These are phyloP conservation scores for Talaromyces sp. DNA, from an alignment of 2,329 filamentous ascomycete genomes.

Conservation along the genomic window DNA sequence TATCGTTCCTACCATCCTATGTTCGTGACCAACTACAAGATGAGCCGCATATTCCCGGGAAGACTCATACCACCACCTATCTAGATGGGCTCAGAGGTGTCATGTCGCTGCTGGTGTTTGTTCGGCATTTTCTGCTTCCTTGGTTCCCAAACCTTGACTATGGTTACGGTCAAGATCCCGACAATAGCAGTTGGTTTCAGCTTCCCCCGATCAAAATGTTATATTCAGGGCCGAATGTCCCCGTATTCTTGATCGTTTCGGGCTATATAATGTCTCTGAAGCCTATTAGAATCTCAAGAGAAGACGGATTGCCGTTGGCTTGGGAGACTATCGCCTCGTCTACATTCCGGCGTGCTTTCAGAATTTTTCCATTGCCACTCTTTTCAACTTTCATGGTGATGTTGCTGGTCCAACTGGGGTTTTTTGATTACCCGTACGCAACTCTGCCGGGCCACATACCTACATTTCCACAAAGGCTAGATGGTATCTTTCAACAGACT, in stretches of 20 bases:
- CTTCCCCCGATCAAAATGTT: slow-evolving; percentile 1
- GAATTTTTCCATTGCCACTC: slow-evolving; percentile 1
- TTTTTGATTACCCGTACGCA: slow-evolving; percentile 1
- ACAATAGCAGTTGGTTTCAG: background rate
- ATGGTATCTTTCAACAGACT: background rate
- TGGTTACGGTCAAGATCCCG: background rate
- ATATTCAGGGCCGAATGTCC: slow-evolving; percentile 3
- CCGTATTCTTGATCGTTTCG: slow-evolving; percentile 4
- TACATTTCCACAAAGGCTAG: background rate
- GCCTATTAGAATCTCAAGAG: background rate
- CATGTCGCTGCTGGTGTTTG: slow-evolving; percentile 3
- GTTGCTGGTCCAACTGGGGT: background rate
- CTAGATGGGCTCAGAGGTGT: background rate
- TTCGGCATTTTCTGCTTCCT: slow-evolving; percentile 8
- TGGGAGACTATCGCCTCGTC: background rate
- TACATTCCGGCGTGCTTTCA: slow-evolving; percentile 4
- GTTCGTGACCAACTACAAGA: background rate
- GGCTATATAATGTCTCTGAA: slow-evolving; percentile 5
- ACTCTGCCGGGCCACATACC: slow-evolving; percentile 8
- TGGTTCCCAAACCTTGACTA: background rate
- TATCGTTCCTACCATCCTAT: slow-evolving; percentile 1
- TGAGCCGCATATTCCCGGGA: background rate
- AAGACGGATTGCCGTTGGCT: background rate
- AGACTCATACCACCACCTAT: background rate
- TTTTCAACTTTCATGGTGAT: slow-evolving; percentile 8